Base-by-base conservation (phyloP, 495 filamentous ascomycete genomes). In the Hyphodiscus hymeniophilus region DNA sequence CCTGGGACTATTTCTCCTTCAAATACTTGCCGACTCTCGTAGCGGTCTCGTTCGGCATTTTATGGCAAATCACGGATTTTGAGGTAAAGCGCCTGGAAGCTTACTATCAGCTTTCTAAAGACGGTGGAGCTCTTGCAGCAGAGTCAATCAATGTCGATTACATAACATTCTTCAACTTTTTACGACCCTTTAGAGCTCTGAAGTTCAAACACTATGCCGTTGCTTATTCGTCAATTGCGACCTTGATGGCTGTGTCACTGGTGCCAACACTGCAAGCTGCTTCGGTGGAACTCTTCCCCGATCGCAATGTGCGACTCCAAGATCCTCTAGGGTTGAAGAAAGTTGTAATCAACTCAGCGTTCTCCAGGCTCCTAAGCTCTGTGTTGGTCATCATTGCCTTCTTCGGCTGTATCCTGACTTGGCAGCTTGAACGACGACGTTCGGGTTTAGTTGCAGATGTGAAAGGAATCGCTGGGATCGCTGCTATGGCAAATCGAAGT, bases 91-190 rank as follows among this genome's bases (percentile, higher is more conserved):
- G 85, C 5, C 61, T 87, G 7, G 85, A 89, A 57, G 76, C 84
- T 1, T 88, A 79, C 52, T 88, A 84, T 48, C 84, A 88, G 55
- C 65, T 89, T 31, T 84, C 81, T 7, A 79, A 77, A 49, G 68
- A 71, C 33, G 69, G 66, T 0, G 83, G 83, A 13, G 78, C 81
- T 0, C 62, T 80, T 2, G 84, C 84, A 1, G 74, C 73, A 3
- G 76, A 85, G 53, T 81, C 76, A 4, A 70, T 88, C 49, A 87
- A 85, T 52, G 75, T 86, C 40, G 81, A 87, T 65, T 87, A 87
- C 51, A 71, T 81, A 26, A 84, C 76, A 2, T 66, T 75, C 42
- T 77, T 81, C 65, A 73, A 69, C 52, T 75, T 83, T 56, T 62
- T 82, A 28, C 67, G 79, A 10, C 84, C 84, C 1, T 56, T 84